A percentile compares a stretch with the other conserved stretches of the same genome.
phyloP scores from a whole-genome alignment of 345 rosid species.

The Euphorbia tirucalli region DNA sequence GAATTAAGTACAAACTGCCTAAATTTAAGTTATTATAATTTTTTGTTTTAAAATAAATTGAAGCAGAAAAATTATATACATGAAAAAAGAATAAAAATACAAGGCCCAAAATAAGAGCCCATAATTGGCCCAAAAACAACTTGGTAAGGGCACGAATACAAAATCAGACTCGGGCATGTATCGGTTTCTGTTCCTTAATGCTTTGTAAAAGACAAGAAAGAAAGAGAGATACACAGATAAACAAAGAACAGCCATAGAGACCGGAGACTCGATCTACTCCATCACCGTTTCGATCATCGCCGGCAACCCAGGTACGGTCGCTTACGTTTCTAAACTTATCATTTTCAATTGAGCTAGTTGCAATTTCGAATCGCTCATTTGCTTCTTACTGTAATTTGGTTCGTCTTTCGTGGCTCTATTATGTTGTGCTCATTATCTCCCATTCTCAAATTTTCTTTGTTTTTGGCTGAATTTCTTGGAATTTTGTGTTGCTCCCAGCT shows the following conservation, averaged over 20 bases:
- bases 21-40: no score
- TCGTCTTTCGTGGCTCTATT: neutral
- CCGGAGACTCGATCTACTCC: conserved; percentile 6
- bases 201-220: neutral
- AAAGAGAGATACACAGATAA: neutral
- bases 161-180: neutral
- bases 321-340: neutral
- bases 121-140: conserved; percentile 1
- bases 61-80: no score
- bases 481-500: neutral
- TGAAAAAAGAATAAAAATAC: no score
- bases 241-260: conserved; percentile 3
- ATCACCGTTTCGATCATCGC: neutral
- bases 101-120: neutral
- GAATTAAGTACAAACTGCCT: no score
- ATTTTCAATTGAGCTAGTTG: neutral
- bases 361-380: neutral
- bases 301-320: neutral
- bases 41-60: no score
- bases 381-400: neutral
- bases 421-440: neutral
- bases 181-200: conserved; percentile 1
- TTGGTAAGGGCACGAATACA: neutral
- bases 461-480: neutral
- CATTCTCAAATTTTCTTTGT: neutral